Base-by-base conservation (phyloP, 2,329 filamentous ascomycete species). In the Fusarium mexicanum region DNA sequence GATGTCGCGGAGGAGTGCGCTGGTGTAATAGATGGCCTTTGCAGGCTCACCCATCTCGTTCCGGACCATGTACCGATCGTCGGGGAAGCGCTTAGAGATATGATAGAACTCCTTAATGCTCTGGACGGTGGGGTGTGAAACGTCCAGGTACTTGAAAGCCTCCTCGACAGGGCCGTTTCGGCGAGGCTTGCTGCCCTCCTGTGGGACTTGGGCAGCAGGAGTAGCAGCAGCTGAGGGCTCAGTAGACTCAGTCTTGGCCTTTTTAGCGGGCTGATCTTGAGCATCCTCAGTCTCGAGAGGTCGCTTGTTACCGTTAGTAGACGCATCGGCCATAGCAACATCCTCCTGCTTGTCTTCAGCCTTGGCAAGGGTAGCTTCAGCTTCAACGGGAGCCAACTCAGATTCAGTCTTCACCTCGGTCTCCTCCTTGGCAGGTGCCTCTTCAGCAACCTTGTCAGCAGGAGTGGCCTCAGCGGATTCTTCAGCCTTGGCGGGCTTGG, bases 1-100 rank as follows among this genome's bases (percentile, higher is more conserved):
- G 61, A 99, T 96, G 74, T 96, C 93, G 38, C 95, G 93, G 29
- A 94, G 92, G 18, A 98, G 88, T 9, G 90, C 89, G 41, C 93
- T 95, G 17, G 95, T 97, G 86, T 98, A 99, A 88, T 99, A 99
- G 77, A 99, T 96, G 35, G 95, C 96, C 86, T 98, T 97, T 60
- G 94, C 91, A 1, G 96, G 94, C 80, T 94, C 91, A 54, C 95
- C 96, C 71, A 92, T 89, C 33, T 94, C 94, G 84, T 99, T 99
- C 78, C 96, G 93, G 60, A 99, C 96, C 91, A 99, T 94, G 86
- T 96, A 99, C 64, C 96, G 92, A 82, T 97, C 93, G 29, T 91
- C 88, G 1, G 96, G 96, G 86, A 99, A 99, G 54, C 92, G 91
- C 0, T 91, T 83, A 0, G 94, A 95, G 72, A 98, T 87, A 61